These are phyloP conservation scores for Acmispon strigosus DNA, from an alignment of 306 rosid species.

Conservation along the genomic window DNA sequence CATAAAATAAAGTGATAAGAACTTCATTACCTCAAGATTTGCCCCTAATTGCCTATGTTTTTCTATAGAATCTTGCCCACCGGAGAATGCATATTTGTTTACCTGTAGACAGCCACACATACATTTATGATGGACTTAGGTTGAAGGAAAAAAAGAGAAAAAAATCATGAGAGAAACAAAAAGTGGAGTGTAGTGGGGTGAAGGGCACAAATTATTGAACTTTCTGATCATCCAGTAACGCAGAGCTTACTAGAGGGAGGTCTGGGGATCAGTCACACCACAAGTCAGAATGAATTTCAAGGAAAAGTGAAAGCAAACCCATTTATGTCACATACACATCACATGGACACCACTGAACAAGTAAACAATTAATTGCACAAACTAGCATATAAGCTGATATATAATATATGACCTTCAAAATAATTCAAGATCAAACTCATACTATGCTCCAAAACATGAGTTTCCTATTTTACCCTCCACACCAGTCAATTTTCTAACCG, in stretches of 20 bases:
- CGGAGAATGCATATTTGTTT: constrained; percentile 80
- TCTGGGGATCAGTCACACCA: background rate
- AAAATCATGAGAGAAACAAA: background rate
- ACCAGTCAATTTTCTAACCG: too few relatives aligned
- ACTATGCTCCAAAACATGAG: too few relatives aligned
- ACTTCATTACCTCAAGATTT: constrained; percentile 64
- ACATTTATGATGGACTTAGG: background rate
- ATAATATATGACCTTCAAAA: too few relatives aligned
- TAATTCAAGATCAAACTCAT: too few relatives aligned
- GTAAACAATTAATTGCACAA: too few relatives aligned
- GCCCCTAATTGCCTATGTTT: constrained; percentile 85
- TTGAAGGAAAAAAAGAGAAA: background rate
- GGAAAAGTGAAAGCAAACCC: background rate
- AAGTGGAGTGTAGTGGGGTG: background rate
- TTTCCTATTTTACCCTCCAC: too few relatives aligned
- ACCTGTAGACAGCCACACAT: constrained; percentile 47
- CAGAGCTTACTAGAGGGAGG: background rate
- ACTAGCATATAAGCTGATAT: too few relatives aligned
- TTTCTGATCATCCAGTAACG: too few relatives aligned
- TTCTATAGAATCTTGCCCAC: constrained; percentile 90
- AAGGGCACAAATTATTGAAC: background rate
- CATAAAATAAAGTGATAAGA: constrained; percentile 4
- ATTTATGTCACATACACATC: background rate
- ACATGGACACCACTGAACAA: background rate
- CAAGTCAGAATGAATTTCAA: background rate